Base-by-base conservation (phyloP, 441 rosid genomes). In the Rhodomyrtus psidioides region DNA sequence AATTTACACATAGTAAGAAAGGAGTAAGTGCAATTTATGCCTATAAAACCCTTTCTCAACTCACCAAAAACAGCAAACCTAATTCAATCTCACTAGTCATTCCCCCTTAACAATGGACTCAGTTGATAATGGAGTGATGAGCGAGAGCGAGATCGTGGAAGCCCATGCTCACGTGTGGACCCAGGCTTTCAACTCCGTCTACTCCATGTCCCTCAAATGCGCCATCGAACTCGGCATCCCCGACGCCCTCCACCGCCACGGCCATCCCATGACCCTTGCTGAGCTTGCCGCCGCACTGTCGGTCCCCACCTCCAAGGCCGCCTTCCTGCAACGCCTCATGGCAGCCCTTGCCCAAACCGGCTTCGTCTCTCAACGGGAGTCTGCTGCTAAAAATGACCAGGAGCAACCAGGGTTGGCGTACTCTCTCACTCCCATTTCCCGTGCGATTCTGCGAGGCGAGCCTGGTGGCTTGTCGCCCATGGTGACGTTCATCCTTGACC, bases 291-390 rank as follows among this genome's bases (percentile, higher is more conserved):
- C 86, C 0, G 70, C 84, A 2, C 84, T 87, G 15, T 39, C 65
- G n/a, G 49, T 88, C 58, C 53, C 59, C 39, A 87, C 75, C 27
- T 57, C 87, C 24, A 88, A 89, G 82, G 53, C 83, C 15, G 23
- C n/a, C 9, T 39, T 55, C 49, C 12, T 89, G 27, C 26, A 9
- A 44, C 90, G 91, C 65, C 89, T 91, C 16, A 91, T 91, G 90
- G 87, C 86, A 6, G 26, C 86, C 55, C 84, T 89, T 4, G 81
- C 86, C 46, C 88, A 87, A n/a, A 83, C 89, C 1, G 90, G 92
- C n/a, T 89, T 91, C 86, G 83, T 90, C 81, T 82, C 84, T 12
- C n/a, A 12, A 24, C 44, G 34, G 26, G 81, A 81, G 42, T 6
- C 59, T n/a, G 28, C n/a, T 6, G 46, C 46, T 4, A 30, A 56